Evolutionary conservation across 768 basidiomycete species (phyloP).

Genomic region (Mrakia hoshinonis): DNA sequence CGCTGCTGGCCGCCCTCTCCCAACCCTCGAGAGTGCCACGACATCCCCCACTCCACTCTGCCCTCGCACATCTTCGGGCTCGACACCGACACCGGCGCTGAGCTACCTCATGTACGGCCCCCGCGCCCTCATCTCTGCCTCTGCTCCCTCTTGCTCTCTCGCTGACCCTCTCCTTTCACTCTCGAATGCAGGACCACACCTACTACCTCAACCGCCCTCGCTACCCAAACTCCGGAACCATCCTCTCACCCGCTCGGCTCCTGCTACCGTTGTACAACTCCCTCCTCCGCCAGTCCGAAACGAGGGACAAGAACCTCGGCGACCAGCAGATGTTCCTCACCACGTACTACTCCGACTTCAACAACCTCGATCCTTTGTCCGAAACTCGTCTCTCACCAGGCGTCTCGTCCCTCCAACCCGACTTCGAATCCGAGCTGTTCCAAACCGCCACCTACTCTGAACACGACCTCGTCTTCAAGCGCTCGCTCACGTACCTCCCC

Average conservation of each 20-base stretch:
- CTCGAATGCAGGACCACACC: conserved; percentile 8
- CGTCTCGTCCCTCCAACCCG: not conserved
- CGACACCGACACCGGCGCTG: conserved; percentile 3
- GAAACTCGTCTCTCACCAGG: not conserved
- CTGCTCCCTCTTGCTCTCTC: not conserved
- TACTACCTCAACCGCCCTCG: conserved; percentile 9
- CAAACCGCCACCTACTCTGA: conserved; percentile 6
- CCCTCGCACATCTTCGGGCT: not conserved
- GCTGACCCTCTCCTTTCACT: no score
- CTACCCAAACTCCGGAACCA: conserved; percentile 18
- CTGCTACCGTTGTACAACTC: conserved; percentile 1
- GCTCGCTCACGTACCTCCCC: not conserved
- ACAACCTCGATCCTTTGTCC: not conserved
- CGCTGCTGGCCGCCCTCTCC: conserved; percentile 11
- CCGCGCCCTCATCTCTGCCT: not conserved
- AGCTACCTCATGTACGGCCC: not conserved
- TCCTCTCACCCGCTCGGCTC: not conserved
- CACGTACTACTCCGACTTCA: not conserved
- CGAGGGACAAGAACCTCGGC: not conserved
- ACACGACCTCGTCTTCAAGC: not conserved
- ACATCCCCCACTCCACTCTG: not conserved
- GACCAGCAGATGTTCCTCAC: conserved; percentile 21
- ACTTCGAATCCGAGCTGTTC: conserved; percentile 5
- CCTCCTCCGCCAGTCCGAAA: not conserved
- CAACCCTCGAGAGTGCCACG: conserved; percentile 5